Evolutionary conservation across 2,329 filamentous ascomycete genomes (phyloP).

Genomic region (Exophiala bonariae): DNA sequence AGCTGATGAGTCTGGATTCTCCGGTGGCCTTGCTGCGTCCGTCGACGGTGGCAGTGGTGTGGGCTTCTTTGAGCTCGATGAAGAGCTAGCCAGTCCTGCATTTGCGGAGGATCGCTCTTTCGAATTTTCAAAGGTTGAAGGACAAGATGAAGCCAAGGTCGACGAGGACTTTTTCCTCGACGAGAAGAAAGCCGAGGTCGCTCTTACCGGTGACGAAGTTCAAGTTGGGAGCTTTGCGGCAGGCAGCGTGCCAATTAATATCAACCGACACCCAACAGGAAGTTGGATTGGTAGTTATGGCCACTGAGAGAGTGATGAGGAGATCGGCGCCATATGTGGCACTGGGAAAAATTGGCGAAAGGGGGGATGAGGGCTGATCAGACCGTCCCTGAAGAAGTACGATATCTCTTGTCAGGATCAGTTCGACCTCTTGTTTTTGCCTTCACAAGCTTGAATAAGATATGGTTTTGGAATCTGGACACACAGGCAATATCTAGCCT

Average conservation of each 20-base stretch:
- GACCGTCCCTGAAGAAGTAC: too few relatives aligned
- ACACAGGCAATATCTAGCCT: too few relatives aligned
- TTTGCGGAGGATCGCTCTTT: slow-evolving; percentile 14
- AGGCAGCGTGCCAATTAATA: slow-evolving; percentile 28
- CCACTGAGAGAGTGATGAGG: too few relatives aligned
- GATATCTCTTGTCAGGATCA: too few relatives aligned
- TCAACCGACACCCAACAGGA: slow-evolving; percentile 17
- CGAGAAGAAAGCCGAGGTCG: background rate
- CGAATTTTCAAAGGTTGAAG: slow-evolving; percentile 6
- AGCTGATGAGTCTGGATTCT: slow-evolving; percentile 14
- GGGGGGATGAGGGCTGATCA: too few relatives aligned
- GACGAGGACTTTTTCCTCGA: background rate
- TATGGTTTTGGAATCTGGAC: too few relatives aligned
- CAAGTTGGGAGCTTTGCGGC: slow-evolving; percentile 4
- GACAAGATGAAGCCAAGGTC: background rate
- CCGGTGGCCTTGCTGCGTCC: slow-evolving; percentile 10
- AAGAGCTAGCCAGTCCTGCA: slow-evolving; percentile 25
- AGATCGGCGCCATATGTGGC: too few relatives aligned
- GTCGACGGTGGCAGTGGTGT: slow-evolving; percentile 22
- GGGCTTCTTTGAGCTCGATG: slow-evolving; percentile 29
- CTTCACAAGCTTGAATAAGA: too few relatives aligned
- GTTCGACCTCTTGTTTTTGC: too few relatives aligned
- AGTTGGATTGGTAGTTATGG: slow-evolving; percentile 27
- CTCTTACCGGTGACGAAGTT: background rate
- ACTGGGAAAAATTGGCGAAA: too few relatives aligned